Conservation (phyloP, 208 protist species). For the Phytomonas sp. region DNA sequence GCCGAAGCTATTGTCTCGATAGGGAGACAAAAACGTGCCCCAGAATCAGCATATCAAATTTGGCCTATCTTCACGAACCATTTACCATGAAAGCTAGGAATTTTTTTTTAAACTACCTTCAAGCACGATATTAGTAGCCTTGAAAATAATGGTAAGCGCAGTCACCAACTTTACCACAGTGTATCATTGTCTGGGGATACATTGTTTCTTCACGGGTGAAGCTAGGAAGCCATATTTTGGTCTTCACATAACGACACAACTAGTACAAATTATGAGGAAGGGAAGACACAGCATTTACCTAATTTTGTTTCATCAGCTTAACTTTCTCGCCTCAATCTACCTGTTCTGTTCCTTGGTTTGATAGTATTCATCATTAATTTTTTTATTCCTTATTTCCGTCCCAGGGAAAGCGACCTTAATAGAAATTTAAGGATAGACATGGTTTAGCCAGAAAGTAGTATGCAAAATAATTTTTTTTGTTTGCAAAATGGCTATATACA, state of each 20-base stretch:
- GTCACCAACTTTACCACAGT: neutral
- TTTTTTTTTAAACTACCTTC: neutral
- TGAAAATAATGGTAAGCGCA: neutral
- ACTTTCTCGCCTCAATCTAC: neutral
- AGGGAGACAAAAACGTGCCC: neutral
- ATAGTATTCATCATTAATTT: slow-evolving; percentile 8
- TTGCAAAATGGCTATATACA: neutral
- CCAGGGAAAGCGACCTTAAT: slow-evolving; percentile 4
- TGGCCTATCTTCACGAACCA: neutral
- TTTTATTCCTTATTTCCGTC: slow-evolving; percentile 18
- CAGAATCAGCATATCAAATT: neutral
- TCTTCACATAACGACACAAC: neutral
- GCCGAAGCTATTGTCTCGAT: neutral
- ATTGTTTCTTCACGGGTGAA: neutral
- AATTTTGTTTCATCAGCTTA: neutral
- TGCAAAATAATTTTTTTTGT: neutral
- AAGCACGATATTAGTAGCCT: neutral
- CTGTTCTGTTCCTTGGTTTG: neutral
- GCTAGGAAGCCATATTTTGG: neutral
- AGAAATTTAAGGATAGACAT: slow-evolving; percentile 1
- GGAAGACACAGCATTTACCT: neutral
- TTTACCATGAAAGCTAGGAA: neutral
- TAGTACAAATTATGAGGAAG: neutral
- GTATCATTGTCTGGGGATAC: neutral
- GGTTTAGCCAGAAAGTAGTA: neutral